phyloP scores from a whole-genome alignment of 352 stramenopile species.

The Phytophthora hibernalis region DNA sequence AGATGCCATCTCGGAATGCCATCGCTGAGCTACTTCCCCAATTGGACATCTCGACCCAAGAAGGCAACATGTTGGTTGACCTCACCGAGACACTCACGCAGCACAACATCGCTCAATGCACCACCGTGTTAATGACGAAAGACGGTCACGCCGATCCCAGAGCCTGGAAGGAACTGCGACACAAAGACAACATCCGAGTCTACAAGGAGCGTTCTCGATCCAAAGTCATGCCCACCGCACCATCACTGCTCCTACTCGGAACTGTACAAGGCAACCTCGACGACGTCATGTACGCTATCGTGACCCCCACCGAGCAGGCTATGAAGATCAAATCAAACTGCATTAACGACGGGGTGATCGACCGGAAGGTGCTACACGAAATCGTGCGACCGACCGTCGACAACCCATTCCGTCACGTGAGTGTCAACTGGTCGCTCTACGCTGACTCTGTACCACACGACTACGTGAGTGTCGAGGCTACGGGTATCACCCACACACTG shows the following conservation, averaged over 20 bases:
- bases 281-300: conserved; percentile 43
- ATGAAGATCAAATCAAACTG: conserved; percentile 49
- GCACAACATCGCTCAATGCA: conserved; percentile 40
- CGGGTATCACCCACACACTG: conserved; percentile 29
- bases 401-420: conserved; percentile 48
- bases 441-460: conserved; percentile 42
- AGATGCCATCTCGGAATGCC: conserved; percentile 22
- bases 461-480: conserved; percentile 54
- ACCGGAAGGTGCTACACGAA: conserved; percentile 34
- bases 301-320: conserved; percentile 32
- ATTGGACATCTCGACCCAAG: conserved; percentile 21
- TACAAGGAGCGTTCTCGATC: conserved; percentile 30
- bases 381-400: conserved; percentile 26
- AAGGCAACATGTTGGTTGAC: conserved; percentile 29
- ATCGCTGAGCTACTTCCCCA: conserved; percentile 14
- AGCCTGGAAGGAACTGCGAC: conserved; percentile 38
- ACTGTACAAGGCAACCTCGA: conserved; percentile 26
- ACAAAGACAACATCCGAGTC: conserved; percentile 29
- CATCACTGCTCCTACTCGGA: conserved; percentile 37
- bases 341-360: conserved; percentile 43
- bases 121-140: conserved; percentile 23
- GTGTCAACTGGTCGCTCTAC: conserved; percentile 50
- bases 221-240: conserved; percentile 14
- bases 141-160: conserved; percentile 29
- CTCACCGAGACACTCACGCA: conserved; percentile 33